Base-by-base conservation (phyloP, 495 filamentous ascomycete genomes). In the Penicillium verhagenii region DNA sequence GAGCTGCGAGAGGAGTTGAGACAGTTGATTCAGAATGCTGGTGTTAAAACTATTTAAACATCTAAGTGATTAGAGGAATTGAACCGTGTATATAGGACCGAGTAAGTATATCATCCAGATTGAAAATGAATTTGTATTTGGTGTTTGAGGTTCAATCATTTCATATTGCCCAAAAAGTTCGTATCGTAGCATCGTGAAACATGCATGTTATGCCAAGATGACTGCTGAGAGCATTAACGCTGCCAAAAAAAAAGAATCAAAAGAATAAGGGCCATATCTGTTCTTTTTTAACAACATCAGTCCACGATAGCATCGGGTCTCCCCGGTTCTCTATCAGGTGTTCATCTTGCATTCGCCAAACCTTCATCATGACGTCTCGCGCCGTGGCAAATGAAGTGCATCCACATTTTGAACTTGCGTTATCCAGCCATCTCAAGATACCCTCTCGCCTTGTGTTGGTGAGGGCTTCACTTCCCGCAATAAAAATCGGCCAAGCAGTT, bases 401-500 rank as follows among this genome's bases (percentile, higher is more conserved):
- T 0, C 65, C 65, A 28, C 63, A 66, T 1, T 44, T 39, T 5
- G 63, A 53, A 16, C 59, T 62, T 8, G 58, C 70, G 31, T 54
- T 59, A 8, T 72, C 63, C 0, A 72, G 10, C 58, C 60, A 59
- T 10, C 9, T 23, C 28, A 61, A 47, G 0, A 72, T 63, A 3
- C 58, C 58, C 21, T 65, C 56, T 7, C 70, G 49, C 25, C 64
- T 54, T 7, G 50, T 11, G 0, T 46, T 4, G 0, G 67, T 67
- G 6, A 66, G 57, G 5, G 70, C 70, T 35, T 72, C 70, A 16
- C 67, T 70, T 21, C 70, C 70, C 5, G 70, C 70, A 47, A 72
- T 69, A 18, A 72, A 72, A 14, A 58, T 56, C 1, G 70, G 70
- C 70, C 70, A 72, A 11, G 64, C 61, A 8, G 65, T 67, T 0